Base-by-base conservation (phyloP, 2,329 filamentous ascomycete species). In the Alternaria postmessia region DNA sequence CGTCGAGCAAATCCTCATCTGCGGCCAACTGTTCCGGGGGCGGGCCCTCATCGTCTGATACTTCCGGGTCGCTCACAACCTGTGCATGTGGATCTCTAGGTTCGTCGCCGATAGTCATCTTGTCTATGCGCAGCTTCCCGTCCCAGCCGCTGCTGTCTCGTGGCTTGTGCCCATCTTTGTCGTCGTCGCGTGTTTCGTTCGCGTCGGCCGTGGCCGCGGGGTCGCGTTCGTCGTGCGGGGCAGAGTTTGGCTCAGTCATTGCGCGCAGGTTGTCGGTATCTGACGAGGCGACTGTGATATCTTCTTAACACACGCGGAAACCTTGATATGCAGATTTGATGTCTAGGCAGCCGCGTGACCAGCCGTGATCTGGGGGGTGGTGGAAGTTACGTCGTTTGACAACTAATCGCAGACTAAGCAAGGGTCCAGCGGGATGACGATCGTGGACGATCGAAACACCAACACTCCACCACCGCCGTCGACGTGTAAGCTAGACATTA, bases 111-210 rank as follows among this genome's bases (percentile, higher is more conserved):
- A 75, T 56, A 2, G 88, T 85, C 74, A 87, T 89, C 71, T 89
- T 88, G 63, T 91, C 88, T 51, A 97, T 81, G 39, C 92, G 86
- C 60, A 94, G 84, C 80, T 94, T 94, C 64, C 92, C 92, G 77
- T 94, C 92, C 92, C 92, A 94, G 62, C 92, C 92, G 71, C 79
- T 81, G 67, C 77, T 79, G 51, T 81, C 75, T 54, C 74, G 58
- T 36, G 75, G 76, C 38, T 67, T 73, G 61, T 74, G 65, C 48
- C 72, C 71, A 26, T 73, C 69, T 14, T 60, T 64, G 30, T 72
- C 66, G n/a, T 67, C 54, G 38, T 73, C 62, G 53, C 54, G 66
- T 49, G 63, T 57, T 16, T 57, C 65, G 52, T 53, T 63, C 42
- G 63, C 61, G 61, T 65, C 54, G 36, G 61, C 32, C 34, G 65